Evolutionary conservation across 139 green algal species (phyloP).

Genomic region (Diplosphaera chodatii): DNA sequence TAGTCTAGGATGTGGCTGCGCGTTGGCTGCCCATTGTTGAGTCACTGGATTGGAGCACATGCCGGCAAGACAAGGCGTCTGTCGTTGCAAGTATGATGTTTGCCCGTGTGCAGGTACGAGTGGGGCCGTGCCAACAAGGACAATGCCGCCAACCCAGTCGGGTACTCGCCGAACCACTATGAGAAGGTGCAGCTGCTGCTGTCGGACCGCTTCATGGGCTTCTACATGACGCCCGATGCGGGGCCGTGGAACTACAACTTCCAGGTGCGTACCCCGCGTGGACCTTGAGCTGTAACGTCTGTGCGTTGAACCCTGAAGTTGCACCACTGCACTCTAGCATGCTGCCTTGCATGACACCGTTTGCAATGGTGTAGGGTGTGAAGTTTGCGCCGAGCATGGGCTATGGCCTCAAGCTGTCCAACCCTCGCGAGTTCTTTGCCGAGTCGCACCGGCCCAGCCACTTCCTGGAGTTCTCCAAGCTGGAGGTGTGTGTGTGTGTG

Average conservation of each 20-base stretch:
- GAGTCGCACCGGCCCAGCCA: constrained; percentile 87
- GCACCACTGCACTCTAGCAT: no score
- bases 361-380: constrained; percentile 34
- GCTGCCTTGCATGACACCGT: no score
- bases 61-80: constrained; percentile 16
- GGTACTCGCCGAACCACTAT: constrained; percentile 89
- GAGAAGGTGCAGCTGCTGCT: constrained; percentile 99
- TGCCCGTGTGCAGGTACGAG: constrained; percentile 51
- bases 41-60: no score
- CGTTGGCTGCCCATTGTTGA: no score
- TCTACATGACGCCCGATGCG: constrained; percentile 93
- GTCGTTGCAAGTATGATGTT: no score
- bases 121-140: constrained; percentile 89
- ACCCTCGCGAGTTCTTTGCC: constrained; percentile 93
- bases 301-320: no score
- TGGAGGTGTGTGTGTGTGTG: no score
- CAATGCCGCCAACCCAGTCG: constrained; percentile 66
- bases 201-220: constrained; percentile 96
- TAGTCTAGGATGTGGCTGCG: no score
- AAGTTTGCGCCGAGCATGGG: constrained; percentile 62
- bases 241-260: constrained; percentile 99
- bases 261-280: constrained; percentile 45
- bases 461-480: constrained; percentile 94
- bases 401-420: constrained; percentile 84
- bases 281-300: no score